phyloP scores from a whole-genome alignment of 2,329 filamentous ascomycete species.

The Biscogniauxia marginata region DNA sequence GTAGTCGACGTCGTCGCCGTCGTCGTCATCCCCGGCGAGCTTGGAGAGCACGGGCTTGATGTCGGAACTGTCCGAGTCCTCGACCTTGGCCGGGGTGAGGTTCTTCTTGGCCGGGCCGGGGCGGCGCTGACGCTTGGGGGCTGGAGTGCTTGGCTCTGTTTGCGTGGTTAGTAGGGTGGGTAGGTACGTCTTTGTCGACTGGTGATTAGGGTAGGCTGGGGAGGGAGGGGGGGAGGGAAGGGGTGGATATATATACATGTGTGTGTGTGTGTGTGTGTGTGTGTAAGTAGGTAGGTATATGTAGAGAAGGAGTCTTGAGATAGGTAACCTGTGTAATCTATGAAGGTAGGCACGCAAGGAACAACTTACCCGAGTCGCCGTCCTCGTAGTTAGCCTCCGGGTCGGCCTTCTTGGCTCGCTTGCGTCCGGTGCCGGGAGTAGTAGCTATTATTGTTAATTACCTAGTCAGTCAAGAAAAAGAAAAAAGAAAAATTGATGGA shows the following conservation, averaged over 20 bases:
- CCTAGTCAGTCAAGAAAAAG: background rate
- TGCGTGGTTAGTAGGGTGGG: slow-evolving; percentile 2
- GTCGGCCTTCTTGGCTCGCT: background rate
- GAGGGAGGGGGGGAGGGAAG: background rate
- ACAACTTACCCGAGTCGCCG: background rate
- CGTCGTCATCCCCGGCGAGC: background rate
- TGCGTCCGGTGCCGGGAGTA: background rate
- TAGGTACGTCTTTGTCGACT: no score
- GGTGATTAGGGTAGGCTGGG: background rate
- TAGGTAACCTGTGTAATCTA: no score
- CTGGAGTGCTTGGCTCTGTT: background rate
- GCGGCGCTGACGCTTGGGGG: slow-evolving; percentile 1
- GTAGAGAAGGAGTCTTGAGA: no score
- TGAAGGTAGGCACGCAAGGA: background rate
- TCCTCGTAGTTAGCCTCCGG: background rate
- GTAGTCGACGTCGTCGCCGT: background rate
- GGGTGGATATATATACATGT: background rate
- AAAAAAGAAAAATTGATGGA: background rate
- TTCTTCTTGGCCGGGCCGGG: background rate
- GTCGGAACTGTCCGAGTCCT: background rate
- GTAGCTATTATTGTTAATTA: background rate
- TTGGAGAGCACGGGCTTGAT: background rate
- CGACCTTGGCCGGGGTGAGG: background rate
- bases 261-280: no score
- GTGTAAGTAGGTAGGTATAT: background rate